These are phyloP conservation scores for Quercus dentata DNA, from an alignment of 306 rosid genomes.

Conservation along the genomic window DNA sequence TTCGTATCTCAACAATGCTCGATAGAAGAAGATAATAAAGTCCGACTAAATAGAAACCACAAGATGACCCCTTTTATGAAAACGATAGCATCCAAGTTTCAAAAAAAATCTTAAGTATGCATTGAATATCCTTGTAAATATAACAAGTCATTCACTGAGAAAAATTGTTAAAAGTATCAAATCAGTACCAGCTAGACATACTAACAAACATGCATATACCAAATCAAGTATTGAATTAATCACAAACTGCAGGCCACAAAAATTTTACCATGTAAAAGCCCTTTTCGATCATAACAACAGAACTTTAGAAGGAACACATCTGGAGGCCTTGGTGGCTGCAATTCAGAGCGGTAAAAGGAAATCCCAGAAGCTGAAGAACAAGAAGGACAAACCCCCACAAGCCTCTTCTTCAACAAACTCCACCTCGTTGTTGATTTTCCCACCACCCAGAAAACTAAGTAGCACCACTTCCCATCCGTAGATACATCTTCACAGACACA, in stretches of 20 bases:
- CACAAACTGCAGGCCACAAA: not conserved
- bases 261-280: slow-evolving; percentile 78
- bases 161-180: not conserved
- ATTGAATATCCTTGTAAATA: not conserved
- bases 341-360: slow-evolving; percentile 54
- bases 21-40: not conserved
- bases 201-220: slow-evolving; percentile 1
- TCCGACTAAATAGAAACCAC: not conserved
- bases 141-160: not conserved
- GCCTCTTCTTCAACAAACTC: slow-evolving; percentile 79
- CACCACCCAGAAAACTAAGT: slow-evolving; percentile 80
- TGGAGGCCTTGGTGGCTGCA: slow-evolving; percentile 67
- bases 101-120: not conserved
- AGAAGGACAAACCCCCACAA: slow-evolving; percentile 79
- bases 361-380: slow-evolving; percentile 85
- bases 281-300: slow-evolving; percentile 69
- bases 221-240: not conserved
- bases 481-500: slow-evolving; percentile 61
- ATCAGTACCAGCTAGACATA: slow-evolving; percentile 1
- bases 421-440: slow-evolving; percentile 76
- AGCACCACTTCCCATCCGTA: slow-evolving; percentile 98
- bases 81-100: not conserved
- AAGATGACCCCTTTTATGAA: not conserved
- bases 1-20: not conserved
- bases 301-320: slow-evolving; percentile 80